Base-by-base conservation (phyloP, 805 yeast genomes). In the Candida methanosorbosa region DNA sequence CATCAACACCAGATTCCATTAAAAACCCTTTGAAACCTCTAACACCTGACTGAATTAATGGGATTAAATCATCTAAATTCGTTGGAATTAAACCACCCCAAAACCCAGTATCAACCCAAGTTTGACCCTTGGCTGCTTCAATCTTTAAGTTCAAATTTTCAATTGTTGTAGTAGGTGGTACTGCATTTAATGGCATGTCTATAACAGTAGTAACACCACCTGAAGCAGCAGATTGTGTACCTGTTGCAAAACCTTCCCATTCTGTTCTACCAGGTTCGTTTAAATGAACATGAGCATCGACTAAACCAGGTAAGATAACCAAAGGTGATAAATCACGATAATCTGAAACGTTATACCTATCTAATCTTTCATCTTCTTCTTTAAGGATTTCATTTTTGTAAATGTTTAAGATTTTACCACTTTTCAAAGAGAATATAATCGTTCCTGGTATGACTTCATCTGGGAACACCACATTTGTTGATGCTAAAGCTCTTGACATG, bases 211-310 rank as follows among this genome's bases (percentile, higher is more conserved):
- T 88, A 32, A 88, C 97, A 38, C 97, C 97, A 14, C 97, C 97
- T 11, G 88, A 70, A 0, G 94, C 94, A 0, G 97, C 97, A 2
- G 95, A 83, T 52, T 80, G 79, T 0, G 97, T 88, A 0, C 97
- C 97, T 0, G 95, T 81, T n/a, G 78, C 95, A 54, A 90, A 88
- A 2, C 97, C 97, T 58, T 88, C 97, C 97, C 97, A 88, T 42
- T 87, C 95, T 1, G 97, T 88, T 46, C 97, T 66, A n/a, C 97
- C 97, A 0, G 97, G 97, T 50, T 90, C 97, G 56, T 90, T 90
- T 46, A 88, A 63, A 51, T 88, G 97, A 18, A 88, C 97, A 56
- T 88, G 97, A 5, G 95, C 72, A 51, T 88, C 97, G 4, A 88
- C 94, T 21, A 88, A 68, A 0, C 97, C 97, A 0, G 97, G 97